phyloP scores from a whole-genome alignment of 2,329 filamentous ascomycete species.

The Cercospora sojina region DNA sequence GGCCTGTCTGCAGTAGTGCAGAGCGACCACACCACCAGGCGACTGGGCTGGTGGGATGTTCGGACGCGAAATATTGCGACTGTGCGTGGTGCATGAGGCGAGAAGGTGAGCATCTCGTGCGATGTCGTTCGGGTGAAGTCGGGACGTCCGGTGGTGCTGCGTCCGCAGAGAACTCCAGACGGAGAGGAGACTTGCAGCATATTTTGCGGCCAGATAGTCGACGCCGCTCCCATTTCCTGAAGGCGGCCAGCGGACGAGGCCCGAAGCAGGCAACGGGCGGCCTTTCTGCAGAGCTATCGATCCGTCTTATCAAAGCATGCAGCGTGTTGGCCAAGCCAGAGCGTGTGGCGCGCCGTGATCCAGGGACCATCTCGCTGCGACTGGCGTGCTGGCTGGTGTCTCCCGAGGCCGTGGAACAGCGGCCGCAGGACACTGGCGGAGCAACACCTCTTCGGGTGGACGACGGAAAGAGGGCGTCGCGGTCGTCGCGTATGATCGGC shows the following conservation, averaged over 20 bases:
- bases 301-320: slow-evolving; percentile 8
- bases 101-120: not conserved
- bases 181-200: not conserved
- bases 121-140: not conserved
- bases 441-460: not conserved
- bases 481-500: not conserved
- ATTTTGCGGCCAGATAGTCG: not conserved
- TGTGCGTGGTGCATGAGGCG: not conserved
- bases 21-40: not conserved
- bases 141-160: not conserved
- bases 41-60: not conserved
- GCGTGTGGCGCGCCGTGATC: not conserved
- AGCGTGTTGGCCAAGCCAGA: slow-evolving; percentile 7
- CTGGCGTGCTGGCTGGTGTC: not conserved
- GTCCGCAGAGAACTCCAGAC: not conserved
- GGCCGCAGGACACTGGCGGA: not conserved
- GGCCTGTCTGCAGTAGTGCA: not conserved
- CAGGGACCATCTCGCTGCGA: slow-evolving; percentile 2
- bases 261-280: not conserved
- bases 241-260: not conserved
- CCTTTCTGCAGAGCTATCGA: slow-evolving; percentile 1
- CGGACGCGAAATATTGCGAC: not conserved
- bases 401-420: not conserved
- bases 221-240: not conserved
- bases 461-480: not conserved